Percentiles rank a stretch among this genome's conserved stretches.
These are phyloP conservation scores for Gracilaria domingensis DNA, from an alignment of 23 red algal genomes.

Conservation along the genomic window DNA sequence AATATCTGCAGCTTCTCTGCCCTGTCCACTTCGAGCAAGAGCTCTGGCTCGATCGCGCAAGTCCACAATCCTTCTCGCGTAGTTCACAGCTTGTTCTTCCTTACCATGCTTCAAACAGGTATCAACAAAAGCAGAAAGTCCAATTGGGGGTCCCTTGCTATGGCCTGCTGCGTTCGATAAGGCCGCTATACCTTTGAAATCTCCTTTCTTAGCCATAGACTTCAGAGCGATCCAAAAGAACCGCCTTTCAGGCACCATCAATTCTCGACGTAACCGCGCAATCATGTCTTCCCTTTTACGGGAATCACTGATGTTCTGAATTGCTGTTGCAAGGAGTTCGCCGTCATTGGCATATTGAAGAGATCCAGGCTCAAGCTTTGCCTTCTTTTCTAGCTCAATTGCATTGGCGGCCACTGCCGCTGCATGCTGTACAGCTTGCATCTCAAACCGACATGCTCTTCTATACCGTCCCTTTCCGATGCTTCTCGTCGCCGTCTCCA, in stretches of 20 bases:
- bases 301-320: conserved; percentile 28
- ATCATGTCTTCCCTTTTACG: conserved; percentile 15
- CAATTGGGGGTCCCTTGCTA: conserved; percentile 68
- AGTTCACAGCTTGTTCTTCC: conserved; percentile 68
- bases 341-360: conserved; percentile 51
- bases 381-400: conserved; percentile 55
- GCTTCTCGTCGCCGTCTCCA: conserved; percentile 22
- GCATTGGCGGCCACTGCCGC: conserved; percentile 21
- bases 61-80: conserved; percentile 61
- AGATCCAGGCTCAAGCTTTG: conserved; percentile 28
- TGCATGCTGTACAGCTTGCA: conserved; percentile 67
- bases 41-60: conserved; percentile 69
- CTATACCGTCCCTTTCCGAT: conserved; percentile 34
- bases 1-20: conserved; percentile 73
- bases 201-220: conserved; percentile 63
- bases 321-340: conserved; percentile 31
- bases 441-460: conserved; percentile 43
- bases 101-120: conserved; percentile 57
- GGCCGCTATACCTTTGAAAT: conserved; percentile 52
- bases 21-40: conserved; percentile 71
- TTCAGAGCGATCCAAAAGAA: conserved; percentile 68
- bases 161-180: conserved; percentile 44
- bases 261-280: conserved; percentile 40
- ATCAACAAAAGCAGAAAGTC: conserved; percentile 73
- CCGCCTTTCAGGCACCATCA: conserved; percentile 68